Conservation (phyloP, 2,329 filamentous ascomycete genomes). For the Colletotrichum sp. region DNA sequence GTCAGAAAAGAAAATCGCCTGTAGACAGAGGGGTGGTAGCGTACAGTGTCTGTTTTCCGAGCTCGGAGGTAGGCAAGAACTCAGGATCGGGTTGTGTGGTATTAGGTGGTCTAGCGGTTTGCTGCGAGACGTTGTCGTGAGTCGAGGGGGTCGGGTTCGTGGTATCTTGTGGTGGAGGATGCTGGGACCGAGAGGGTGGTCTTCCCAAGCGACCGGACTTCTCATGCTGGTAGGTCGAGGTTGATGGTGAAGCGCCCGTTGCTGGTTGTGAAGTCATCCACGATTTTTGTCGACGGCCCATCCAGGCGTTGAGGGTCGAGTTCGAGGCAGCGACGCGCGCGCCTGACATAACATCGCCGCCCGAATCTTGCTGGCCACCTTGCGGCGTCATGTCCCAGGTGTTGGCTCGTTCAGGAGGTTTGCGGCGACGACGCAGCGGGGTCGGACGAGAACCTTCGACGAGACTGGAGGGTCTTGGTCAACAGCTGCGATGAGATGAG, state of each 20-base stretch:
- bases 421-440: slow-evolving; percentile 2
- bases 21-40: background rate
- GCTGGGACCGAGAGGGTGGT: background rate
- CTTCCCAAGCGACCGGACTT: background rate
- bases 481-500: background rate
- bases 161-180: background rate
- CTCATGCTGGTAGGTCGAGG: background rate
- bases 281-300: slow-evolving; percentile 37
- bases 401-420: background rate
- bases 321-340: slow-evolving; percentile 43
- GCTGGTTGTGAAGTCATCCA: slow-evolving; percentile 29
- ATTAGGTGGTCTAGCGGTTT: background rate
- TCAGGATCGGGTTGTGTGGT: background rate
- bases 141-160: background rate
- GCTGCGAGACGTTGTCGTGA: background rate
- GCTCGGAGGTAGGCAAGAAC: background rate
- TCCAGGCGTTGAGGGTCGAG: slow-evolving; percentile 43
- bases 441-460: slow-evolving; percentile 2
- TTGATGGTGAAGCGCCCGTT: background rate
- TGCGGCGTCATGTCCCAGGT: background rate
- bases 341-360: slow-evolving; percentile 4
- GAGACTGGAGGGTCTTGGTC: slow-evolving; percentile 16
- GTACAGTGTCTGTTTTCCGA: background rate
- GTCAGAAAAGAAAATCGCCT: background rate
- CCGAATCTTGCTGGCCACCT: background rate